Percentiles rank a stretch among this genome's conserved stretches.
These are phyloP conservation scores for Venturia carpophila DNA, from an alignment of 2,329 filamentous ascomycete species.

Conservation along the genomic window DNA sequence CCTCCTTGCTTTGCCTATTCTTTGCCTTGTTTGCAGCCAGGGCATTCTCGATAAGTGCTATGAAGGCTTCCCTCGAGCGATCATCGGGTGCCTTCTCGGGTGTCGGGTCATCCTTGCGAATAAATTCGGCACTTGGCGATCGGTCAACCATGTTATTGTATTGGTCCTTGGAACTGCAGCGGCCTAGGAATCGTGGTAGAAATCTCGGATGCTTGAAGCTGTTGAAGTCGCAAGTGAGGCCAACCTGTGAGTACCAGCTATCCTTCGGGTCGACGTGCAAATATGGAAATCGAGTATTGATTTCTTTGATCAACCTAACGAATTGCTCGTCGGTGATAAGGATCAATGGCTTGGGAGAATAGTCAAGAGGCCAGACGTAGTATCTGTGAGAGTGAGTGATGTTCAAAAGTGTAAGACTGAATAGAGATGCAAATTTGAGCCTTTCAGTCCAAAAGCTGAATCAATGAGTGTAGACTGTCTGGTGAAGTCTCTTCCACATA, in stretches of 20 bases:
- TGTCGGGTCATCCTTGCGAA: constrained; percentile 20
- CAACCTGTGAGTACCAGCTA: constrained; percentile 40
- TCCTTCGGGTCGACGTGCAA: constrained; percentile 52
- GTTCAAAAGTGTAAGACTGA: background rate
- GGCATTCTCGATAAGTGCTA: constrained; percentile 23
- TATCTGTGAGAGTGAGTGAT: constrained; percentile 43
- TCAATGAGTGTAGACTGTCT: background rate
- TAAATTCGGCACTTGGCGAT: constrained; percentile 27
- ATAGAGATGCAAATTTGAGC: background rate
- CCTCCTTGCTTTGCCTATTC: constrained; percentile 41
- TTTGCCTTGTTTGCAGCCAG: constrained; percentile 30
- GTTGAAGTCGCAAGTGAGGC: constrained; percentile 40
- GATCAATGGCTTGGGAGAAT: constrained; percentile 49
- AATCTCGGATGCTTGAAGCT: constrained; percentile 48
- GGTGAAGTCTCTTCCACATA: background rate
- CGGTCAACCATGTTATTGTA: constrained; percentile 33
- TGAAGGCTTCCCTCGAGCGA: constrained; percentile 16
- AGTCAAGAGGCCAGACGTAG: constrained; percentile 52
- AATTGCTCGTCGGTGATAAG: constrained; percentile 63
- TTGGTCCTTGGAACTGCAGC: constrained; percentile 41
- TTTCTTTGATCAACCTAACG: constrained; percentile 52
- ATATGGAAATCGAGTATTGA: constrained; percentile 51
- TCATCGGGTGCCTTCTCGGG: constrained; percentile 1
- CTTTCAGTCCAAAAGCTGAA: background rate
- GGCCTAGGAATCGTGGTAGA: constrained; percentile 60